These are phyloP conservation scores for Lepidium africanum DNA, from an alignment of 345 rosid genomes.

Conservation along the genomic window DNA sequence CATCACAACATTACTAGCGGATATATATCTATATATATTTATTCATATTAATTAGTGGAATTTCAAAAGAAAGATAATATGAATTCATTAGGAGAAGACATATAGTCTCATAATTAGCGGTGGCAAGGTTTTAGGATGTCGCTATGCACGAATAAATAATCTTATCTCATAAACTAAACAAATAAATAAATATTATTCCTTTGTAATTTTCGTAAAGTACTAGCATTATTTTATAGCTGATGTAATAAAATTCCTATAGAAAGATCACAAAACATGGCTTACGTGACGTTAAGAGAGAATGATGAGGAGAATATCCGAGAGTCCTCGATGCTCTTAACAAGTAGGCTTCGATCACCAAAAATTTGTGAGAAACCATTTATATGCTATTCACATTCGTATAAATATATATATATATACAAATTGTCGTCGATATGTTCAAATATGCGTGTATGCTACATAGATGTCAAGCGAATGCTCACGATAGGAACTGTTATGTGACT, in stretches of 20 bases:
- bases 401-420: background rate
- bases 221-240: background rate
- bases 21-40: background rate
- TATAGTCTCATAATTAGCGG: background rate
- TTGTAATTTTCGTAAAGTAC: background rate
- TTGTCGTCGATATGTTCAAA: background rate
- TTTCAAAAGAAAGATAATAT: background rate
- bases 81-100: background rate
- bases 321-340: constrained; percentile 13
- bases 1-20: background rate
- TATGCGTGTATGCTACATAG: background rate
- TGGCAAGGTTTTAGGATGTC: constrained; percentile 14
- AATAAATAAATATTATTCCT: background rate
- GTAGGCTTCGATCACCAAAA: background rate
- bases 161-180: constrained; percentile 23
- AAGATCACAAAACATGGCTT: background rate
- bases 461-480: background rate
- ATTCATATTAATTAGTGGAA: constrained; percentile 7
- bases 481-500: background rate
- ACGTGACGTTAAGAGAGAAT: constrained; percentile 1
- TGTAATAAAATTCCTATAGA: constrained; percentile 6
- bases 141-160: constrained; percentile 11
- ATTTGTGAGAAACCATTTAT: background rate
- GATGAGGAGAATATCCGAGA: constrained; percentile 2
- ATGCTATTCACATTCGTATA: background rate